phyloP scores from a whole-genome alignment of 2,329 filamentous ascomycete genomes.

The Microdochium bolleyi region DNA sequence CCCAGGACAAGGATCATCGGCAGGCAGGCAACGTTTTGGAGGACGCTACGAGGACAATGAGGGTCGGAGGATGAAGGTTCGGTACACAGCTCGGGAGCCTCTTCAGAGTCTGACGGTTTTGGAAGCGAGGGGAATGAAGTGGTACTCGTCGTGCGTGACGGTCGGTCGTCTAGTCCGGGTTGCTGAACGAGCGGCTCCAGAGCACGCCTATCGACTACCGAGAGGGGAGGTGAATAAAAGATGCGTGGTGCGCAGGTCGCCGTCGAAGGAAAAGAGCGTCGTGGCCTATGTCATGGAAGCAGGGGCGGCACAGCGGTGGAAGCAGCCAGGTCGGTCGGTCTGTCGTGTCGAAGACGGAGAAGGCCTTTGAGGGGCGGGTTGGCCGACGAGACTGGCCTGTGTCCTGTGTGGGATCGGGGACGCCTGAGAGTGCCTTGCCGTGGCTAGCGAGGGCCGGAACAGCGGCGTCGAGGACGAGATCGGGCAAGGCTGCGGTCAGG shows the following conservation, averaged over 20 bases:
- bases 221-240: not conserved
- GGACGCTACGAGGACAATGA: slow-evolving; percentile 1
- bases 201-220: not conserved
- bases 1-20: no score
- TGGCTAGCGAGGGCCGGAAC: not conserved
- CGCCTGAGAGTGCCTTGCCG: not conserved
- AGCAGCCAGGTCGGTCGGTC: not conserved
- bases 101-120: not conserved
- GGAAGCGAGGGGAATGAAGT: not conserved
- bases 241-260: not conserved
- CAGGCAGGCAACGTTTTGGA: not conserved
- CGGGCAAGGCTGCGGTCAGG: not conserved
- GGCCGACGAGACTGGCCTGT: not conserved
- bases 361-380: not conserved
- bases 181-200: slow-evolving; percentile 1
- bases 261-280: not conserved
- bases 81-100: not conserved
- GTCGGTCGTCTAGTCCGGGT: not conserved
- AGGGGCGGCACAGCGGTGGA: not conserved
- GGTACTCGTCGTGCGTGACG: not conserved
- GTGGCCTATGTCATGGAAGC: not conserved
- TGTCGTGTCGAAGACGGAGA: not conserved
- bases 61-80: not conserved
- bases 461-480: not conserved
- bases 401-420: not conserved